Evolutionary conservation across 2,329 filamentous ascomycete species (phyloP).

Genomic region (Dactylellina drechsleri): DNA sequence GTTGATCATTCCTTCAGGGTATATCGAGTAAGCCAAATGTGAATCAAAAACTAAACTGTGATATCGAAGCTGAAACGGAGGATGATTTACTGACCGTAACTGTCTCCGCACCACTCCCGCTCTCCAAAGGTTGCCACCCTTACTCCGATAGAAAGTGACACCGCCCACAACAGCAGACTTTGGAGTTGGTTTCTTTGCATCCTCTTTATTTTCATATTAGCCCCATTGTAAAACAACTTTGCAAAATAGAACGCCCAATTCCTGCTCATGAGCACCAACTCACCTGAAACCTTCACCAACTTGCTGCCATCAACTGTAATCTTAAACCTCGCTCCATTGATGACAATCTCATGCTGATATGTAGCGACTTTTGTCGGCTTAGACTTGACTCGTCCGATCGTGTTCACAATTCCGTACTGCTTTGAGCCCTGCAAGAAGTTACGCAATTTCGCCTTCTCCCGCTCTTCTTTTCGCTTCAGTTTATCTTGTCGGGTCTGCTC

Average conservation of each 20-base stretch:
- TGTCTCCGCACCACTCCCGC: constrained; percentile 78
- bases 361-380: constrained; percentile 60
- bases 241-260: constrained; percentile 8
- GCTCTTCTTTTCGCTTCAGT: constrained; percentile 67
- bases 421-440: constrained; percentile 63
- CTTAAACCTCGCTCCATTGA: constrained; percentile 78
- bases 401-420: constrained; percentile 57
- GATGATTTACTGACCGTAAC: constrained; percentile 63
- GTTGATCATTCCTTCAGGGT: constrained; percentile 55
- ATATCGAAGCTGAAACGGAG: constrained; percentile 24
- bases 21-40: constrained; percentile 44
- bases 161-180: constrained; percentile 78
- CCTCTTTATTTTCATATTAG: constrained; percentile 42
- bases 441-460: constrained; percentile 71
- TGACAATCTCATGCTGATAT: constrained; percentile 70
- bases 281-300: constrained; percentile 78
- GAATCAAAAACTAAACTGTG: constrained; percentile 34
- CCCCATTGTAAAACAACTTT: constrained; percentile 29
- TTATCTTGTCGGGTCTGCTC: constrained; percentile 74
- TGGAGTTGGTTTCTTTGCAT: constrained; percentile 74
- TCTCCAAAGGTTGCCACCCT: constrained; percentile 85
- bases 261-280: constrained; percentile 59
- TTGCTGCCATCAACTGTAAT: constrained; percentile 84
- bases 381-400: constrained; percentile 47
- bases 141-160: constrained; percentile 84